Conservation (phyloP, 2,329 filamentous ascomycete species). For the Myotisia sp. region DNA sequence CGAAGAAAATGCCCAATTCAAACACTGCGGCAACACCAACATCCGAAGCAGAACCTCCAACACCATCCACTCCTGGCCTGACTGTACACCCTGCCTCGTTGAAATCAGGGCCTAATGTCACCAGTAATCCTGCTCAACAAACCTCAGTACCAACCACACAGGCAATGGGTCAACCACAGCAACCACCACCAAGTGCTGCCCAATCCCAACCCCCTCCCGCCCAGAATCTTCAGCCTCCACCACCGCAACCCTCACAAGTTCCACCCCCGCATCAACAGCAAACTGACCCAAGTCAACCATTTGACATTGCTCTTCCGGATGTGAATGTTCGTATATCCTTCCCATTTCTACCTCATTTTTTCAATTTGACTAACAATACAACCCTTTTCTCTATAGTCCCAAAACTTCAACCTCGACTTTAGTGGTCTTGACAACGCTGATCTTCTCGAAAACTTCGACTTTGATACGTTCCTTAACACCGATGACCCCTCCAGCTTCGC, state of each 20-base stretch:
- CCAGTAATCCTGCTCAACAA: constrained; percentile 18
- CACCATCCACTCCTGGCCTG: constrained; percentile 36
- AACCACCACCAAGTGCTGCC: constrained; percentile 5
- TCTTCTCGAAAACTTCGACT: constrained; percentile 45
- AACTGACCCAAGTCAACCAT: constrained; percentile 2
- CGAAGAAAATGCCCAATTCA: constrained; percentile 27
- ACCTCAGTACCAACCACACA: constrained; percentile 15
- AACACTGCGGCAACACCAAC: constrained; percentile 29
- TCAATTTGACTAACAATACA: not conserved
- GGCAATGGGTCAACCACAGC: constrained; percentile 14
- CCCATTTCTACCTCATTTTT: not conserved
- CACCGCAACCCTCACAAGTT: constrained; percentile 13
- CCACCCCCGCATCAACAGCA: constrained; percentile 18
- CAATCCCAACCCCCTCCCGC: constrained; percentile 14
- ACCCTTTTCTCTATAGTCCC: constrained; percentile 14
- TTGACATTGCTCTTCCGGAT: constrained; percentile 16
- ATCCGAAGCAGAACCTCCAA: constrained; percentile 35
- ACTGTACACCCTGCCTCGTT: constrained; percentile 34
- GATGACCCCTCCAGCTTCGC: constrained; percentile 33
- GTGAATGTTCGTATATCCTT: constrained; percentile 6
- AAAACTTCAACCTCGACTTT: constrained; percentile 31
- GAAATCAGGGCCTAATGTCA: constrained; percentile 25
- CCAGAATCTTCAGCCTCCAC: constrained; percentile 11
- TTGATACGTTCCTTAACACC: constrained; percentile 51
- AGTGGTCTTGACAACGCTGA: constrained; percentile 33